phyloP scores from a whole-genome alignment of 2,329 filamentous ascomycete species.

The Albifimbria verrucaria region DNA sequence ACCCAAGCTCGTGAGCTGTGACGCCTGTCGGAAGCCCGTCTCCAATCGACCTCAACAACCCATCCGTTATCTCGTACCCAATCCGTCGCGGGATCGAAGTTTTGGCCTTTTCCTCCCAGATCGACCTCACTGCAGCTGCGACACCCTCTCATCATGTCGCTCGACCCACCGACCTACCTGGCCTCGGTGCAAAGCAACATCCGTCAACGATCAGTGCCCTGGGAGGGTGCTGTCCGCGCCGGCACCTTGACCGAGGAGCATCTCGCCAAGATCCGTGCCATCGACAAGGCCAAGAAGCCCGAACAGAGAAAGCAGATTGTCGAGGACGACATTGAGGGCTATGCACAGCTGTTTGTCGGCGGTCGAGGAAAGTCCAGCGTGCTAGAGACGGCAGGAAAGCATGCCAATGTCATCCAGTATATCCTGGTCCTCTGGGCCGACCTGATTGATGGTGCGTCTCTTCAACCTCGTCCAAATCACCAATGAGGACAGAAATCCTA shows the following conservation, averaged over 20 bases:
- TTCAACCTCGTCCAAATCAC: not conserved
- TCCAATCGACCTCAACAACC: conserved; percentile 6
- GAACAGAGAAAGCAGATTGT: conserved; percentile 83
- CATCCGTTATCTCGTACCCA: not conserved
- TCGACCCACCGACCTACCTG: conserved; percentile 86
- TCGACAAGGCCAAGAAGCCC: conserved; percentile 86
- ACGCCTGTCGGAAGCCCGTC: conserved; percentile 1
- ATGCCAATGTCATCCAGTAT: conserved; percentile 90
- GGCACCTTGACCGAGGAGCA: conserved; percentile 93
- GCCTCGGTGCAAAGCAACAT: conserved; percentile 93
- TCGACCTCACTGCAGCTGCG: conserved; percentile 16
- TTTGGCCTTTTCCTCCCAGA: not conserved
- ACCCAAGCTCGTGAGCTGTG: not conserved
- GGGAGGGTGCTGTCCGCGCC: conserved; percentile 92
- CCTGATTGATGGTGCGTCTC: conserved; percentile 71
- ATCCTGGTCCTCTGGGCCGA: conserved; percentile 87
- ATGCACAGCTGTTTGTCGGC: conserved; percentile 77
- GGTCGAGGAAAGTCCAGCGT: conserved; percentile 66
- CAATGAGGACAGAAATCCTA: not conserved
- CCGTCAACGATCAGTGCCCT: conserved; percentile 89
- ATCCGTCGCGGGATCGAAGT: not conserved
- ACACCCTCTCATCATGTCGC: conserved; percentile 62
- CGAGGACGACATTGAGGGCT: conserved; percentile 75
- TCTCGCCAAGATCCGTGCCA: conserved; percentile 90
- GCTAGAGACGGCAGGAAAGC: conserved; percentile 79